A percentile compares a stretch with the other conserved stretches of the same genome.
These are phyloP conservation scores for Candida silvicultrix DNA, from an alignment of 805 yeast species.

Conservation along the genomic window DNA sequence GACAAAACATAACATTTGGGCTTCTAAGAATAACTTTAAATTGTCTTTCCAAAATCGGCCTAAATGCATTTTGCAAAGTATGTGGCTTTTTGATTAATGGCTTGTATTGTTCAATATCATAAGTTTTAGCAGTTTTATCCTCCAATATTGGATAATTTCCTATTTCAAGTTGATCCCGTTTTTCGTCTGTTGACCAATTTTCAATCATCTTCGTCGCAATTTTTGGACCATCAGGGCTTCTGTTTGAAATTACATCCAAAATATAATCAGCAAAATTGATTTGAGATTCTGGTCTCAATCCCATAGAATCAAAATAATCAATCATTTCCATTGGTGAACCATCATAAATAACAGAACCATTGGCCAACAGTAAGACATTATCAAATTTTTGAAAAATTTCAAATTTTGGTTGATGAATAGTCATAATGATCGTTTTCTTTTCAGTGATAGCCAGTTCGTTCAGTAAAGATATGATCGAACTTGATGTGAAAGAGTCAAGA, in stretches of 20 bases:
- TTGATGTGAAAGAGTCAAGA: constrained; percentile 73
- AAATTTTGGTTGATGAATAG: constrained; percentile 85
- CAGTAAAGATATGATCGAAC: constrained; percentile 59
- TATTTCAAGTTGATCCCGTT: not conserved
- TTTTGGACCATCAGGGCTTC: constrained; percentile 6
- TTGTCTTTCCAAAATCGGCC: not conserved
- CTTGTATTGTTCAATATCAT: not conserved
- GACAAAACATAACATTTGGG: constrained; percentile 42
- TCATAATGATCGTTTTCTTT: constrained; percentile 65
- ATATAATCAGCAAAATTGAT: constrained; percentile 74
- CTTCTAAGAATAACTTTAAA: constrained; percentile 43
- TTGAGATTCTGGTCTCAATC: constrained; percentile 41
- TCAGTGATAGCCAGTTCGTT: constrained; percentile 43
- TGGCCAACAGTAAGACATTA: constrained; percentile 62
- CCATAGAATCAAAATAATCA: constrained; percentile 41
- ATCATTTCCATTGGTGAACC: constrained; percentile 48
- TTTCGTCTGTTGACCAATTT: constrained; percentile 7
- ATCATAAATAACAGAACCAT: constrained; percentile 67
- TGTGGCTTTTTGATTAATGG: not conserved
- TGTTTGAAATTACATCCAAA: constrained; percentile 59
- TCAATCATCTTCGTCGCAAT: constrained; percentile 11
- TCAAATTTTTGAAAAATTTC: constrained; percentile 64
- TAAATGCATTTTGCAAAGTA: not conserved
- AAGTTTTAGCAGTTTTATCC: not conserved
- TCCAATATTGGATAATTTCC: not conserved